phyloP scores from a whole-genome alignment of 768 basidiomycete species.

The Holtermannia corniformis region DNA sequence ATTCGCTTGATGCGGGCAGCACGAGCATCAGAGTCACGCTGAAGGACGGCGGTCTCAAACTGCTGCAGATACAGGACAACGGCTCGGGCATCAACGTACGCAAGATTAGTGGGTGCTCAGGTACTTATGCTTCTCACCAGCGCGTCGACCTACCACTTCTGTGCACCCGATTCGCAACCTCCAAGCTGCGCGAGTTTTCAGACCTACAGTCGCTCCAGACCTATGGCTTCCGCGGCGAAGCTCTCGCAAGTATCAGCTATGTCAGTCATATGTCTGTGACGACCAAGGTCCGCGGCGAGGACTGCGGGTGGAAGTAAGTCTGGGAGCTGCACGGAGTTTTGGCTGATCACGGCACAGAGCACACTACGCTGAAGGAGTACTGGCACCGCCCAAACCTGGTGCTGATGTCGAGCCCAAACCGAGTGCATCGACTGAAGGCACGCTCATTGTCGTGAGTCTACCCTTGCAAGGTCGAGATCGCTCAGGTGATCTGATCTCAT shows the following conservation, averaged over 20 bases:
- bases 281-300: conserved; percentile 76
- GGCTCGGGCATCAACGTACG: conserved; percentile 91
- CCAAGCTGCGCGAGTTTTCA: conserved; percentile 75
- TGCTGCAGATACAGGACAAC: conserved; percentile 93
- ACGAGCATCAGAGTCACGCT: conserved; percentile 76
- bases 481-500: background rate
- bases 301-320: conserved; percentile 87
- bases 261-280: conserved; percentile 77
- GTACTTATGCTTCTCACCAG: conserved; percentile 44
- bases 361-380: conserved; percentile 64
- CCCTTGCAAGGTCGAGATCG: background rate
- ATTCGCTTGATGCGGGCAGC: conserved; percentile 84
- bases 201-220: conserved; percentile 77
- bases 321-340: background rate
- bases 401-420: conserved; percentile 69
- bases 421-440: conserved; percentile 90
- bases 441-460: conserved; percentile 62
- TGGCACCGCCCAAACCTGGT: conserved; percentile 63
- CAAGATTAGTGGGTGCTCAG: conserved; percentile 38
- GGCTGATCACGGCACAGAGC: conserved; percentile 50
- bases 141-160: conserved; percentile 80
- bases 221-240: conserved; percentile 96
- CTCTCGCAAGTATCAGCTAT: conserved; percentile 89
- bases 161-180: conserved; percentile 91
- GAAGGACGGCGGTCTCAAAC: conserved; percentile 91